These are phyloP conservation scores for Suillus cothurnatus DNA, from an alignment of 768 basidiomycete genomes.

Conservation along the genomic window DNA sequence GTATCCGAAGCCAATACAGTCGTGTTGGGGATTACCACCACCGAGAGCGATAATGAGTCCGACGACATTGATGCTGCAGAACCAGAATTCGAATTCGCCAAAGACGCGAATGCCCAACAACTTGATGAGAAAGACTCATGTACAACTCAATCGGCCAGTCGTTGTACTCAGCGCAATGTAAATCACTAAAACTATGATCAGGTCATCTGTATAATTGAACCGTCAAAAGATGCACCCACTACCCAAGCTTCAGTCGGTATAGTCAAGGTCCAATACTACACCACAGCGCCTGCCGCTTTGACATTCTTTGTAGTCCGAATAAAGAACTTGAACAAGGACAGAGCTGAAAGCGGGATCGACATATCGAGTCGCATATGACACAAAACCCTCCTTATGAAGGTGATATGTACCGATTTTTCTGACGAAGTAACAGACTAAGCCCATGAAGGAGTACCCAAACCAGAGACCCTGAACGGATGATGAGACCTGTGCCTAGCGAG, in stretches of 20 bases:
- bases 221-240: constrained; percentile 35
- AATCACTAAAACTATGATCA: constrained; percentile 40
- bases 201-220: constrained; percentile 5
- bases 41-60: constrained; percentile 56
- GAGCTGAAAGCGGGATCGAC: constrained; percentile 71
- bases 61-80: constrained; percentile 48
- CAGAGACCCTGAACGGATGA: constrained; percentile 57
- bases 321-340: constrained; percentile 55
- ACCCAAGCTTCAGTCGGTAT: constrained; percentile 57
- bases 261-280: constrained; percentile 48
- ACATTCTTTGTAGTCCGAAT: constrained; percentile 69
- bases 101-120: constrained; percentile 64
- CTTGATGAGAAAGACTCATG: constrained; percentile 54
- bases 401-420: constrained; percentile 45
- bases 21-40: constrained; percentile 47
- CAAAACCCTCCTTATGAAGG: constrained; percentile 60
- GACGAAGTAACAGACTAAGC: constrained; percentile 59
- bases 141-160: neutral
- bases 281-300: constrained; percentile 59
- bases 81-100: constrained; percentile 59
- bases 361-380: constrained; percentile 64
- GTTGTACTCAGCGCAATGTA: constrained; percentile 58
- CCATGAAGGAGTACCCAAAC: constrained; percentile 48
- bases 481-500: constrained; percentile 56
- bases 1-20: constrained; percentile 48